Percentiles rank a stretch among this genome's conserved stretches.
Conservation (phyloP, 2,329 filamentous ascomycete genomes). For the Pseudogymnoascus sp. region DNA sequence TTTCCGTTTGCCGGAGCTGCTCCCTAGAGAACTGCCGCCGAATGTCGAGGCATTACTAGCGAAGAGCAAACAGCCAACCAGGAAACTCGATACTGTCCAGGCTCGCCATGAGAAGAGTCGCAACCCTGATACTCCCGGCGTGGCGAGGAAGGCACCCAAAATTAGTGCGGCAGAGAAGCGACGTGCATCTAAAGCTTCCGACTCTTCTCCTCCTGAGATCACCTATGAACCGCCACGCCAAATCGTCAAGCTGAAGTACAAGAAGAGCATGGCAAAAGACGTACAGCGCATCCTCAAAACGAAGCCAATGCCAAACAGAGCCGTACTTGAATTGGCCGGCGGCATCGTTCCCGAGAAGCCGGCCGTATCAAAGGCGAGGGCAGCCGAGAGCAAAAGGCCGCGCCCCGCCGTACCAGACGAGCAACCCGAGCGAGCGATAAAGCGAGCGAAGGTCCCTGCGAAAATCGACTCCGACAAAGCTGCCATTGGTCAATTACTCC, state of each 20-base stretch:
- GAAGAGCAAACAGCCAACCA: neutral
- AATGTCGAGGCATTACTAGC: constrained; percentile 24
- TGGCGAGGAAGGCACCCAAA: constrained; percentile 24
- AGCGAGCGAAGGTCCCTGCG: neutral
- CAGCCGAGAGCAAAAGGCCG: neutral
- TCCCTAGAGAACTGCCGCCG: constrained; percentile 26
- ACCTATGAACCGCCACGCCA: neutral
- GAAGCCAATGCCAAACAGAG: constrained; percentile 16
- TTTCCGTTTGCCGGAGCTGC: constrained; percentile 17
- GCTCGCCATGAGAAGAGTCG: constrained; percentile 26
- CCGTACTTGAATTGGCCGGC: constrained; percentile 6
- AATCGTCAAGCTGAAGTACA: constrained; percentile 26
- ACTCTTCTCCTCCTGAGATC: neutral
- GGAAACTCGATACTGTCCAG: constrained; percentile 21
- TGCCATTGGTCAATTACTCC: neutral
- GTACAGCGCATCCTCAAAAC: constrained; percentile 23
- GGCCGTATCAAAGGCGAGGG: neutral
- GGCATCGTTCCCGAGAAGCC: neutral
- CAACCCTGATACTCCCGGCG: constrained; percentile 24
- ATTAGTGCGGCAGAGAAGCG: constrained; percentile 13
- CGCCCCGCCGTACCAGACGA: neutral
- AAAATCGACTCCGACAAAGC: neutral
- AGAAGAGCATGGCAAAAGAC: constrained; percentile 19
- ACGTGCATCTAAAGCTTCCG: neutral
- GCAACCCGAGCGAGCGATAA: neutral